A percentile compares a stretch with the other conserved stretches of the same genome.
Conservation (phyloP, 257 asterid genomes). For the Apocynum venetum region DNA sequence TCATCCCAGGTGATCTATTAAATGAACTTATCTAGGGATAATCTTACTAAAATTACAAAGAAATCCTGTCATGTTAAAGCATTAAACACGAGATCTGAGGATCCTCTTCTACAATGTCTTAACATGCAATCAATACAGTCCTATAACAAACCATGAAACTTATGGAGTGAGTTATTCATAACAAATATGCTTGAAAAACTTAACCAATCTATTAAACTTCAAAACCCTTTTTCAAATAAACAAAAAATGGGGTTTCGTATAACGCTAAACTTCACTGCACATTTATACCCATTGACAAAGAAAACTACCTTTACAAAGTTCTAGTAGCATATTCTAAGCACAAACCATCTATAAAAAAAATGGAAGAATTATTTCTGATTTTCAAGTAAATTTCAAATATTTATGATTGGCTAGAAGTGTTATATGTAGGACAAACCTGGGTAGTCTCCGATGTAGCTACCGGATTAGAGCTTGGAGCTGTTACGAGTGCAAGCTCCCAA, state of each 20-base stretch:
- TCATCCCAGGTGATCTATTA: too few species aligned
- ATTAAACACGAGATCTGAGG: background rate
- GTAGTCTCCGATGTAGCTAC: slow-evolving; percentile 23
- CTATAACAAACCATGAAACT: too few species aligned
- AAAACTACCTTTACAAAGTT: background rate
- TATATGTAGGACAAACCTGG: slow-evolving; percentile 25
- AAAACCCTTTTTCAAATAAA: too few species aligned
- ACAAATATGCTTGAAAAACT: too few species aligned
- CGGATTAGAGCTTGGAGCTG: slow-evolving; percentile 26
- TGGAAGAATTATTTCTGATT: background rate
- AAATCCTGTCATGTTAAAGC: too few species aligned
- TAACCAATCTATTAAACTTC: background rate
- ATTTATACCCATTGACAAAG: too few species aligned
- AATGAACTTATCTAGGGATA: background rate
- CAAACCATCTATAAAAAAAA: background rate
- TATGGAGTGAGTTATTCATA: background rate
- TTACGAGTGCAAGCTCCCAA: slow-evolving; percentile 69
- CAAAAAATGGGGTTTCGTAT: background rate
- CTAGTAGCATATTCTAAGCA: background rate
- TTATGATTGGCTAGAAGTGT: background rate
- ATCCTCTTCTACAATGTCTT: background rate
- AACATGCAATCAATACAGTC: background rate
- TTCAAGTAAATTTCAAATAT: background rate
- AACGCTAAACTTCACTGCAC: background rate
- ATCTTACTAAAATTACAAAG: too few species aligned